Base-by-base conservation (phyloP, 2,329 filamentous ascomycete species). In the Curvularia verruculosa region DNA sequence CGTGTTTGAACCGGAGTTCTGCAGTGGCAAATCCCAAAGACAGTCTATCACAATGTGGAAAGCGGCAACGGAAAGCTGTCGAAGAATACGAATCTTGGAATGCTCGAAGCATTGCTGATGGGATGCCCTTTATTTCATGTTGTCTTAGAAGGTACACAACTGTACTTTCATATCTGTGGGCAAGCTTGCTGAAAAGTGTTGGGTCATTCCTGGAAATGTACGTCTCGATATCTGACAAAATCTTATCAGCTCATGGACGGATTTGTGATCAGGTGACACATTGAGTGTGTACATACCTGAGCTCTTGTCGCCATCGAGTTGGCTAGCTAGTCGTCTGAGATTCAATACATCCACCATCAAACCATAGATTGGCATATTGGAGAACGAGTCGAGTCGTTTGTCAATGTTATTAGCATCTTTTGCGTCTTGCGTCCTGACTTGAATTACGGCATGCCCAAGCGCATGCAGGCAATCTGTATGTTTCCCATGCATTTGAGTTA, bases 11-110 rank as follows among this genome's bases (percentile, higher is more conserved):
- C n/a, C 8, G 28, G 18, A 60, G 54, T 36, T 54, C 13, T 31
- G 37, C 9, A 31, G 49, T 44, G 7, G 54, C 29, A 44, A 60
- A 60, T 10, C 58, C 54, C 4, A 40, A 10, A 15, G 50, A 48
- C 1, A 28, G 31, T n/a, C 23, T 52, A 15, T 24, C 5, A n/a
- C 58, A 60, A 41, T 45, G 24, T 40, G 54, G 58, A 40, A 40
- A 60, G n/a, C 58, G 58, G 31, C 58, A 60, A n/a, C 51, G 50
- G 24, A 60, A 60, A 23, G 54, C 58, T 2, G 54, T 49, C 9
- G 50, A 58, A 21, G 58, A 54, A 40, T 60, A 60, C 1, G 50
- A 58, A 19, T 29, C 28, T 49, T 60, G 53, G 34, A 60, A 60
- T 7, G 40, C 24, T 12, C 36, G 28, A 23, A 60, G 54, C 29